A percentile compares a stretch with the other conserved stretches of the same genome.
These are phyloP conservation scores for Pisolithus microcarpus DNA, from an alignment of 768 basidiomycete genomes.

Conservation along the genomic window DNA sequence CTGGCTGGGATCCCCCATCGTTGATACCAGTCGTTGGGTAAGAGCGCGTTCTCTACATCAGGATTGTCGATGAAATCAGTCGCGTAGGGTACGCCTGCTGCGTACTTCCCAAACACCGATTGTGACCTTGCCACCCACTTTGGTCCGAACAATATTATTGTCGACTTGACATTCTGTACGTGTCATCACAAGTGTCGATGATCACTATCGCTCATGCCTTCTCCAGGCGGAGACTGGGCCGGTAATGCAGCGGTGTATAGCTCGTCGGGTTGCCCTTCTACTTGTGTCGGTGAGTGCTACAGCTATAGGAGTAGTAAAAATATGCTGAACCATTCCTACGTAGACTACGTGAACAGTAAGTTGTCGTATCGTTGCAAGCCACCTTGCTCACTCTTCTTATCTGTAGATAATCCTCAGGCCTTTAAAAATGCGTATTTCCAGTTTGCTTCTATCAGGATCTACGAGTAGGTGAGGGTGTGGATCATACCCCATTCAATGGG, in stretches of 20 bases:
- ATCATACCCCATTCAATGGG: too few relatives aligned
- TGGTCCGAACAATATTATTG: conserved; percentile 27
- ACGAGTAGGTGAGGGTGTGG: conserved; percentile 8
- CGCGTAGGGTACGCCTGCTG: conserved; percentile 27
- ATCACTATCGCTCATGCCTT: not conserved
- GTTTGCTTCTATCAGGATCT: conserved; percentile 33
- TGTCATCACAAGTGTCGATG: not conserved
- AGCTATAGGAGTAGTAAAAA: not conserved
- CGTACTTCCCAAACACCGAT: conserved; percentile 32
- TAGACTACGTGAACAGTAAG: conserved; percentile 25
- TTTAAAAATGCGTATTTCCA: conserved; percentile 38
- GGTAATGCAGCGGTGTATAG: conserved; percentile 20
- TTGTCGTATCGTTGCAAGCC: not conserved
- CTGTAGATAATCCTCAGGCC: conserved; percentile 30
- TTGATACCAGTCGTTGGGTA: conserved; percentile 22
- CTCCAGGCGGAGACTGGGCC: conserved; percentile 25
- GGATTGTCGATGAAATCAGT: not conserved
- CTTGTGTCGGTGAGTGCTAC: conserved; percentile 19
- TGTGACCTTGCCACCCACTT: conserved; percentile 34
- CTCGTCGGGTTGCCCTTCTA: conserved; percentile 25
- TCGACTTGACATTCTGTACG: conserved; percentile 29
- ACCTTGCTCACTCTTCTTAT: not conserved
- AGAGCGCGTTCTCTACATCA: not conserved
- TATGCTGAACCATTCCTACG: not conserved
- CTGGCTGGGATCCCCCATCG: conserved; percentile 11